These are phyloP conservation scores for Pugionium dolabratum DNA, from an alignment of 345 rosid species.

Conservation along the genomic window DNA sequence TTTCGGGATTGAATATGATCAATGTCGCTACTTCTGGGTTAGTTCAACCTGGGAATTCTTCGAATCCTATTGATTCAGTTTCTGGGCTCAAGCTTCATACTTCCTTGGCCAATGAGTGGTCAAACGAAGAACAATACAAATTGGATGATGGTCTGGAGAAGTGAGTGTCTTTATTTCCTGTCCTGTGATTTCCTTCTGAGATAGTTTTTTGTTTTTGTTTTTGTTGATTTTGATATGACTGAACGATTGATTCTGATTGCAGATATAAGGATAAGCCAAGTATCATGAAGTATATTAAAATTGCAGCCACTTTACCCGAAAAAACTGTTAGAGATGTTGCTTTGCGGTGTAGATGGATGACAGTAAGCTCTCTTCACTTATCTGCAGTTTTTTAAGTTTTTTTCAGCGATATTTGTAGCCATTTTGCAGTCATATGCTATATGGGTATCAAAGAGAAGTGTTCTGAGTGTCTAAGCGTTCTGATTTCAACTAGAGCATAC, in stretches of 20 bases:
- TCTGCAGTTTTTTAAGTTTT: neutral
- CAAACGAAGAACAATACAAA: constrained; percentile 67
- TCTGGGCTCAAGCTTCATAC: constrained; percentile 61
- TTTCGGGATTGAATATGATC: constrained; percentile 39
- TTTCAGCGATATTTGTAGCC: neutral
- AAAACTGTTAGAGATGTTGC: constrained; percentile 97
- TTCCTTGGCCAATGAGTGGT: constrained; percentile 77
- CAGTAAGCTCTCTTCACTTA: constrained; percentile 49
- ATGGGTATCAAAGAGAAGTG: neutral
- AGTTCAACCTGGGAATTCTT: constrained; percentile 49
- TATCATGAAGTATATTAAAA: constrained; percentile 81
- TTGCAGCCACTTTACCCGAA: constrained; percentile 75
- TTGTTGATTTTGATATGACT: constrained; percentile 3
- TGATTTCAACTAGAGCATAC: neutral
- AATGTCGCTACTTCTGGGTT: constrained; percentile 38
- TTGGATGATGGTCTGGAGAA: constrained; percentile 69
- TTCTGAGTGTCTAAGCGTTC: neutral
- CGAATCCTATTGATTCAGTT: constrained; percentile 55
- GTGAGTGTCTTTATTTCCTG: constrained; percentile 41
- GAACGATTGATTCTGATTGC: constrained; percentile 10
- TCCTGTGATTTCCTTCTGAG: neutral
- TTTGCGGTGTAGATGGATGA: constrained; percentile 93
- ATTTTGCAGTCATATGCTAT: neutral
- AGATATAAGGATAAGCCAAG: constrained; percentile 75
- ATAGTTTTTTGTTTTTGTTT: neutral